These are phyloP conservation scores for Pythium phragmitis DNA, from an alignment of 352 stramenopile genomes.

Conservation along the genomic window DNA sequence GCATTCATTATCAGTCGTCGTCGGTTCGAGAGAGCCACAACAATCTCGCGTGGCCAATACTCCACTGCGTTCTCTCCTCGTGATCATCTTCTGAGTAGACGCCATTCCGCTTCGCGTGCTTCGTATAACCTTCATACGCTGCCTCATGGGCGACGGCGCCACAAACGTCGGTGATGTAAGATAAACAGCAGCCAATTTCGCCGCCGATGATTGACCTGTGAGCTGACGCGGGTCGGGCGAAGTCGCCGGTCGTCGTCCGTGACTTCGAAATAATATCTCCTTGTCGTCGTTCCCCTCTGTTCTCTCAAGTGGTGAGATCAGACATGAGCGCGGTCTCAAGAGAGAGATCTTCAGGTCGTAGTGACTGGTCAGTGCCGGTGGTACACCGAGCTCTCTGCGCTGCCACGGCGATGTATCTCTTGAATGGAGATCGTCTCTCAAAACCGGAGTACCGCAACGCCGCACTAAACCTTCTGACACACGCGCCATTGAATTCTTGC, in stretches of 20 bases:
- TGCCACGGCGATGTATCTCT: not conserved
- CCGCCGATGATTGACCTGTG: constrained; percentile 16
- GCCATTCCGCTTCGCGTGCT: constrained; percentile 10
- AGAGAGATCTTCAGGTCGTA: constrained; percentile 27
- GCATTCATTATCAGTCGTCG: not conserved
- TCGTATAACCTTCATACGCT: constrained; percentile 29
- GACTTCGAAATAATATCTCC: not conserved
- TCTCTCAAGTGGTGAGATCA: constrained; percentile 8
- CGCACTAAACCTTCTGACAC: not conserved
- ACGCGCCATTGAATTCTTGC: constrained; percentile 7
- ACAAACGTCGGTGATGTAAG: constrained; percentile 38
- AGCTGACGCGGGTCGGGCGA: constrained; percentile 6
- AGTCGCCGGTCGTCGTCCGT: constrained; percentile 6
- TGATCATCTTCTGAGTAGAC: not conserved
- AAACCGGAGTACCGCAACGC: not conserved
- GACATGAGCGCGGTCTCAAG: not conserved
- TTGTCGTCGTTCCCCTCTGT: not conserved
- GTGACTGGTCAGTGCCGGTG: constrained; percentile 33
- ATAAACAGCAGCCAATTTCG: constrained; percentile 32
- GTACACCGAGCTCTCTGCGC: constrained; percentile 8
- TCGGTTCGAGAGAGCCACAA: not conserved
- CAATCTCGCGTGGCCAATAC: not conserved
- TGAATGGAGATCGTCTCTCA: not conserved
- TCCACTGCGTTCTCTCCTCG: not conserved
- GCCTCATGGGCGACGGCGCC: constrained; percentile 44